Evolutionary conservation across 768 basidiomycete species (phyloP).

Genomic region (Boletus subcaerulescens): DNA sequence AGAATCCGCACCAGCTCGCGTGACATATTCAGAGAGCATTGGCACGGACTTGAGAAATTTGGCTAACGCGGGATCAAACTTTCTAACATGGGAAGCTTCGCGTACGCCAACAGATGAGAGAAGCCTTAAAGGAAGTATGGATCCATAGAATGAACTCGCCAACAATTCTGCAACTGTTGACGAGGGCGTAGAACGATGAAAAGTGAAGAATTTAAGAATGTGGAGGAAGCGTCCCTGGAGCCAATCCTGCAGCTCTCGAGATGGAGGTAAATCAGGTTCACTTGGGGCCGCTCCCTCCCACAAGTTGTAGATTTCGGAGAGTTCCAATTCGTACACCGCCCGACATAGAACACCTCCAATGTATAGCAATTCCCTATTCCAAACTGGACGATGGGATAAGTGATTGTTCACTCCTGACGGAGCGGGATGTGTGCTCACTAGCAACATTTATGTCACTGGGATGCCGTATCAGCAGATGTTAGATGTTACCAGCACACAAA

Average conservation of each 20-base stretch:
- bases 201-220: slow-evolving; percentile 10
- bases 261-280: not conserved
- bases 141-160: slow-evolving; percentile 75
- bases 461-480: not conserved
- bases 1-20: slow-evolving; percentile 50
- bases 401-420: not conserved
- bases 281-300: not conserved
- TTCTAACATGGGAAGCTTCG: slow-evolving; percentile 60
- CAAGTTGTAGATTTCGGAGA: slow-evolving; percentile 46
- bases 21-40: slow-evolving; percentile 58
- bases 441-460: not conserved
- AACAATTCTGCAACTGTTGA: slow-evolving; percentile 68
- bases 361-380: slow-evolving; percentile 87
- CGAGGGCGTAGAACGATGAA: slow-evolving; percentile 58
- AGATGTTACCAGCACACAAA: not conserved
- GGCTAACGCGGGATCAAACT: slow-evolving; percentile 64
- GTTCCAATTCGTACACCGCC: slow-evolving; percentile 79
- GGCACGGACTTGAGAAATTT: slow-evolving; percentile 76
- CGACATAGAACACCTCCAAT: slow-evolving; percentile 81
- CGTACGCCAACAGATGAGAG: slow-evolving; percentile 74
- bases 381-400: slow-evolving; percentile 42
- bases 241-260: not conserved
- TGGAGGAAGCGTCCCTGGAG: not conserved
- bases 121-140: slow-evolving; percentile 59
- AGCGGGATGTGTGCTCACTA: not conserved